These are phyloP conservation scores for Arthonia radiata DNA, from an alignment of 495 filamentous ascomycete species.

Conservation along the genomic window DNA sequence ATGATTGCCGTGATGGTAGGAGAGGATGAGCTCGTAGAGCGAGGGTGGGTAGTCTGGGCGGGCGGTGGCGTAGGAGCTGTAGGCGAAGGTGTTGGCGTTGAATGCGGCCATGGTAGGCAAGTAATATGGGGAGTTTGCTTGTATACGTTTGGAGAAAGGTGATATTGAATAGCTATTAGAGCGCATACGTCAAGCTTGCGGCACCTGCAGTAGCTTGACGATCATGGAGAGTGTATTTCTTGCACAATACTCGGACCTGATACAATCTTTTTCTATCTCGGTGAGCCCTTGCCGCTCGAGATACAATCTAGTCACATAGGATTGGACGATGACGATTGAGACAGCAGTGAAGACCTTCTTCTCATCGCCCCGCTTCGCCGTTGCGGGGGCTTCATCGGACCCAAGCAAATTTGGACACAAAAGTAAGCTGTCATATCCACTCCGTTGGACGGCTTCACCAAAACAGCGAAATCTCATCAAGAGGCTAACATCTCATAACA, in stretches of 20 bases:
- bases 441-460: neutral
- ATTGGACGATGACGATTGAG: conserved; percentile 17
- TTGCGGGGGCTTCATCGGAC: conserved; percentile 74
- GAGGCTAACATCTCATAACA: conserved; percentile 9
- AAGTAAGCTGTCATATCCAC: conserved; percentile 21
- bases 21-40: conserved; percentile 27
- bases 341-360: conserved; percentile 56
- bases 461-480: neutral
- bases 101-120: conserved; percentile 2
- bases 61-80: conserved; percentile 31
- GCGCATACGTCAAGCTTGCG: too few species aligned
- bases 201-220: too few species aligned
- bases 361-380: conserved; percentile 56
- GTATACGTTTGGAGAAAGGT: too few species aligned
- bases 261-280: too few species aligned
- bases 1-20: conserved; percentile 20
- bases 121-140: too few species aligned
- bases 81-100: conserved; percentile 26
- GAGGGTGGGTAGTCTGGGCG: conserved; percentile 33
- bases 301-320: too few species aligned
- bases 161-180: too few species aligned
- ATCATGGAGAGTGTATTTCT: too few species aligned
- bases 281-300: too few species aligned
- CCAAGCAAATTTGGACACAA: conserved; percentile 77
- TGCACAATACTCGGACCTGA: too few species aligned